A percentile compares a stretch with the other conserved stretches of the same genome.
phyloP scores from a whole-genome alignment of 768 basidiomycete species.

The Leccinum broughii region DNA sequence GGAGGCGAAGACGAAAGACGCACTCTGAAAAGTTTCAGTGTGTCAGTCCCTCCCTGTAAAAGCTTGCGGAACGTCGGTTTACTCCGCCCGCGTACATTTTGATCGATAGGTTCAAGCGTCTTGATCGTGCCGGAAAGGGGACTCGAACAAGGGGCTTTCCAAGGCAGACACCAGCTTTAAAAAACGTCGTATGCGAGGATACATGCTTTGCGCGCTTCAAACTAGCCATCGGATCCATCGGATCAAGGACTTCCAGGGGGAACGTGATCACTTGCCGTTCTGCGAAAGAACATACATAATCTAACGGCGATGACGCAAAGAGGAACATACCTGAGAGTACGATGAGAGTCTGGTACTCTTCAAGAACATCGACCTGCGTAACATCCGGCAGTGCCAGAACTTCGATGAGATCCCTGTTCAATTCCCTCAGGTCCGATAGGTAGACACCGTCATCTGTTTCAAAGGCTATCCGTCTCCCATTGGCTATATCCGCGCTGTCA shows the following conservation, averaged over 20 bases:
- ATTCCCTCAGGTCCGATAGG: conserved; percentile 81
- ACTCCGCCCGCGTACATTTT: conserved; percentile 70
- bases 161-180: conserved; percentile 94
- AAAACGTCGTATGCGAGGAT: conserved; percentile 95
- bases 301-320: neutral
- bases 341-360: conserved; percentile 92
- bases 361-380: conserved; percentile 92
- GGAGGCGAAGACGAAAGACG: conserved; percentile 11
- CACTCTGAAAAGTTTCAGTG: conserved; percentile 90
- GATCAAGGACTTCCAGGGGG: conserved; percentile 89
- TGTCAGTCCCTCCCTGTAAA: conserved; percentile 93
- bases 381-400: conserved; percentile 89
- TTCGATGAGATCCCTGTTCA: conserved; percentile 80
- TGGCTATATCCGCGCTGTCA: conserved; percentile 47
- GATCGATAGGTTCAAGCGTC: conserved; percentile 94
- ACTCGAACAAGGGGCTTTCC: conserved; percentile 86
- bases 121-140: conserved; percentile 97
- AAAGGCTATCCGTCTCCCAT: conserved; percentile 84
- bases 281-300: conserved; percentile 31
- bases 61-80: conserved; percentile 96
- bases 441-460: conserved; percentile 99
- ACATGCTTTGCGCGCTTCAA: conserved; percentile 94
- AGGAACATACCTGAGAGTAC: conserved; percentile 85
- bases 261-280: conserved; percentile 97
- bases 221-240: conserved; percentile 86